Evolutionary conservation across 1,284 basidiomycete species (phyloP).

Genomic region (Leccinum subrobustum): DNA sequence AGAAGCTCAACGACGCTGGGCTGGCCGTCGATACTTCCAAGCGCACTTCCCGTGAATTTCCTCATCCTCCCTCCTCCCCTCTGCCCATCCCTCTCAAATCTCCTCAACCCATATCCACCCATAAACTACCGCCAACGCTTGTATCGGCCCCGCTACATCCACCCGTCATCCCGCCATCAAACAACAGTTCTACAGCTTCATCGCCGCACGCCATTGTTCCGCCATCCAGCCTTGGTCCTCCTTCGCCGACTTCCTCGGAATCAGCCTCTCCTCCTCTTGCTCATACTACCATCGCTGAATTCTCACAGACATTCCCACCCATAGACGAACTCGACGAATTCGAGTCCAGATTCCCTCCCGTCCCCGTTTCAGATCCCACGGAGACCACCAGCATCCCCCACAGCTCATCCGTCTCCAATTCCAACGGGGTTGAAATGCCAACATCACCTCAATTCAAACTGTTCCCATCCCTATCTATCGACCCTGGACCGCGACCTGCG

Average conservation of each 20-base stretch:
- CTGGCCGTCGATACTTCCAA: constrained; percentile 54
- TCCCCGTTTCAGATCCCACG: constrained; percentile 32
- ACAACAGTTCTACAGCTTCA: constrained; percentile 31
- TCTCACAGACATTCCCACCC: constrained; percentile 64
- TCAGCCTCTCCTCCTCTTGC: constrained; percentile 47
- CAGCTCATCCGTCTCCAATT: too few species aligned
- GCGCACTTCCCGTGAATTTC: constrained; percentile 49
- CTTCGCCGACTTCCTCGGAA: constrained; percentile 65
- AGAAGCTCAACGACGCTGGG: constrained; percentile 66
- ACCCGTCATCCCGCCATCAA: constrained; percentile 30
- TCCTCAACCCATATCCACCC: constrained; percentile 25
- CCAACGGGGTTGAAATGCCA: neutral
- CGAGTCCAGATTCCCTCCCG: constrained; percentile 47
- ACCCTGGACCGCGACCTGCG: constrained; percentile 57
- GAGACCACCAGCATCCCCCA: too few species aligned
- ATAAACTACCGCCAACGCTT: constrained; percentile 24
- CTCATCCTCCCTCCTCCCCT: constrained; percentile 37
- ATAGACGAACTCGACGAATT: constrained; percentile 72
- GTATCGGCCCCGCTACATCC: constrained; percentile 17
- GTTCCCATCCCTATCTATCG: constrained; percentile 52
- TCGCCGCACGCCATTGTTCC: constrained; percentile 60
- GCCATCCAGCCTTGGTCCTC: constrained; percentile 65
- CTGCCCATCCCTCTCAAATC: constrained; percentile 36
- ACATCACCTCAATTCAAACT: constrained; percentile 32
- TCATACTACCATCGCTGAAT: constrained; percentile 47